These are phyloP conservation scores for Boletus tomentosulus DNA, from an alignment of 768 basidiomycete genomes.

Conservation along the genomic window DNA sequence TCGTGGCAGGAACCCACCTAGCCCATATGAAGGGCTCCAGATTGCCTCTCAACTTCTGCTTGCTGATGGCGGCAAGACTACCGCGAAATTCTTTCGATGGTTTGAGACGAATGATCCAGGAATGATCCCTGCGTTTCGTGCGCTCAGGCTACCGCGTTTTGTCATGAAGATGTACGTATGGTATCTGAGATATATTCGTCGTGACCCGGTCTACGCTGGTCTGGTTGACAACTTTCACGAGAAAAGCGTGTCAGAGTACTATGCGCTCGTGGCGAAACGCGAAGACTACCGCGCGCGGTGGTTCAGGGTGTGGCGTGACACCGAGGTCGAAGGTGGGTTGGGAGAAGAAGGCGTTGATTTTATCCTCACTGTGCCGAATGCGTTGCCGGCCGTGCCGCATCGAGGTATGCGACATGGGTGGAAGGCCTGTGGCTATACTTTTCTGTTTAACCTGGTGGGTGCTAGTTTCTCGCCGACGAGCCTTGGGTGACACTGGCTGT, in stretches of 20 bases:
- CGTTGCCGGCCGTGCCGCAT: slow-evolving; percentile 57
- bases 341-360: slow-evolving; percentile 53
- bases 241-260: slow-evolving; percentile 51
- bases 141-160: slow-evolving; percentile 45
- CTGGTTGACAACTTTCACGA: slow-evolving; percentile 45
- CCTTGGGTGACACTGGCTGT: background rate
- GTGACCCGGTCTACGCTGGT: slow-evolving; percentile 51
- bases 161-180: slow-evolving; percentile 45
- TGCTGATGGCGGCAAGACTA: slow-evolving; percentile 45
- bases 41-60: slow-evolving; percentile 50
- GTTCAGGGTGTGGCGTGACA: slow-evolving; percentile 33
- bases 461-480: slow-evolving; percentile 11
- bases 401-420: slow-evolving; percentile 50
- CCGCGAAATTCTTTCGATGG: slow-evolving; percentile 31
- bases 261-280: slow-evolving; percentile 43
- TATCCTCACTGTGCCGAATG: slow-evolving; percentile 56
- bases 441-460: slow-evolving; percentile 43
- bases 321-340: slow-evolving; percentile 17
- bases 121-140: slow-evolving; percentile 35
- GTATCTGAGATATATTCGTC: slow-evolving; percentile 49
- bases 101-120: slow-evolving; percentile 50
- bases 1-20: slow-evolving; percentile 27
- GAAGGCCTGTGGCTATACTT: slow-evolving; percentile 59
- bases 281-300: slow-evolving; percentile 40
- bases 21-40: slow-evolving; percentile 50